Evolutionary conservation across 164 flowering plant genomes (phyloP), one percentile per base, ranked within the genome.

Genomic region (Aristolochia fimbriata): DNA sequence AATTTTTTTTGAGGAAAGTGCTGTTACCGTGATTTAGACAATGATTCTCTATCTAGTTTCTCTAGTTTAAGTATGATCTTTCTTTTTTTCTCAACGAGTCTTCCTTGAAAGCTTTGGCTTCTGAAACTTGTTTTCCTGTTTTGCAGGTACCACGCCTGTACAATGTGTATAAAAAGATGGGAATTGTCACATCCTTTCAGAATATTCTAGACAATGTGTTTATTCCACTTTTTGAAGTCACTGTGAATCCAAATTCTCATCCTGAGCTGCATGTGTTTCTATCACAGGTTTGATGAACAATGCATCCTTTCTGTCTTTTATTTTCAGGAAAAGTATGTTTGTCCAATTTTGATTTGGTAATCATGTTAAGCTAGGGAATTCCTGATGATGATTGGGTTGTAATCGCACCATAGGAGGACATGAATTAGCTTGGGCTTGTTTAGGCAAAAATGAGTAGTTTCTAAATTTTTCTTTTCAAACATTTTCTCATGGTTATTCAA

Each of bases 151-250:
- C 98, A 14, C 78, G 98, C 22, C 78, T 94, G 59, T 94, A 94
- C 80, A 88, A 94, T 65, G 63, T 94, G 10, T 94, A 94, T 87
- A 88, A 88, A 82, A 95, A 84, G 53, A 86, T 91, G 96, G 99
- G 97, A 51, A 91, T 88, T 61, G 99, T 88, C 51, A 94, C 95
- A 62, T 94, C 97, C 9, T 91, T 94, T 66, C 97, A 94, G 77
- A 91, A 85, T 78, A 91, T 91, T 63, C 91, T 94, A 58, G 96
- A 91, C 78, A 91, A 94, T 65, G 79, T 94, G 53, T 88, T 94
- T 68, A 82, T 94, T 65, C 99, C 99, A 31, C 78, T 94, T 59
- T 94, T 94, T 72, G 99, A 94, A 80, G 99, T 84, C 59, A 85
- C 99, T 30, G 90, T 91, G 41, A 78, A 91, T 79, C 99, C 99